Conservation (phyloP, 2,329 filamentous ascomycete species). For the Macrophomina tecta region DNA sequence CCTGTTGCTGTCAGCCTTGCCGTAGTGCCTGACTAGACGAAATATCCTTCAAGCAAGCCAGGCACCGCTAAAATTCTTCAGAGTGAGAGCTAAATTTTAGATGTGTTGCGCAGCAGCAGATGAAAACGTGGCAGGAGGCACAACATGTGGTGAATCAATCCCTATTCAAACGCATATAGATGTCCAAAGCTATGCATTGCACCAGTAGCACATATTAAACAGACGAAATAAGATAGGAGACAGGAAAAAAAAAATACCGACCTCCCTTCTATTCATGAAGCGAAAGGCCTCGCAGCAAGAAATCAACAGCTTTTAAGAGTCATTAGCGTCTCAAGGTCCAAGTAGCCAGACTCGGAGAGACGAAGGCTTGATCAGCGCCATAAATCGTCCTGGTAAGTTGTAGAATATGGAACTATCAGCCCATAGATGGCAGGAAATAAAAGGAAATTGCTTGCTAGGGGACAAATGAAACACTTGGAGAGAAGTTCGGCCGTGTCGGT, state of each 20-base stretch:
- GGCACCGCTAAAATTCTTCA: slow-evolving; percentile 22
- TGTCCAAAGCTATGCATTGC: slow-evolving; percentile 20
- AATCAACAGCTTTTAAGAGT: slow-evolving; percentile 9
- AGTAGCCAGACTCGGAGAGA: slow-evolving; percentile 10
- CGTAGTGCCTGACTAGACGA: slow-evolving; percentile 7
- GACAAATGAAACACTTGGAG: not conserved
- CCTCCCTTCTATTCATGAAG: not conserved
- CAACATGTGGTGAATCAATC: not conserved
- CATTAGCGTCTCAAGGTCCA: not conserved
- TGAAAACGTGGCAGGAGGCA: slow-evolving; percentile 23
- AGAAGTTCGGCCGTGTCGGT: not conserved
- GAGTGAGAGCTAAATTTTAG: slow-evolving; percentile 5
- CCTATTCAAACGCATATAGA: slow-evolving; percentile 20
- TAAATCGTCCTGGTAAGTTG: not conserved
- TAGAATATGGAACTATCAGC: not conserved
- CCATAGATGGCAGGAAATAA: not conserved
- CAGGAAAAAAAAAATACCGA: not conserved
- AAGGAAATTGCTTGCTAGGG: no score
- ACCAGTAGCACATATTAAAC: not conserved
- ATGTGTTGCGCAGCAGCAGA: slow-evolving; percentile 22
- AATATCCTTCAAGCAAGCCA: slow-evolving; percentile 18
- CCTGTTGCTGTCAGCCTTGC: slow-evolving; percentile 16
- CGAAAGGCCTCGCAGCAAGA: not conserved
- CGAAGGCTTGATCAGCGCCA: not conserved
- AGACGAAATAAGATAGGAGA: not conserved